Percentiles rank a stretch among this genome's conserved stretches.
Conservation (phyloP, 1,139 yeast species). For the Candida sojae region DNA sequence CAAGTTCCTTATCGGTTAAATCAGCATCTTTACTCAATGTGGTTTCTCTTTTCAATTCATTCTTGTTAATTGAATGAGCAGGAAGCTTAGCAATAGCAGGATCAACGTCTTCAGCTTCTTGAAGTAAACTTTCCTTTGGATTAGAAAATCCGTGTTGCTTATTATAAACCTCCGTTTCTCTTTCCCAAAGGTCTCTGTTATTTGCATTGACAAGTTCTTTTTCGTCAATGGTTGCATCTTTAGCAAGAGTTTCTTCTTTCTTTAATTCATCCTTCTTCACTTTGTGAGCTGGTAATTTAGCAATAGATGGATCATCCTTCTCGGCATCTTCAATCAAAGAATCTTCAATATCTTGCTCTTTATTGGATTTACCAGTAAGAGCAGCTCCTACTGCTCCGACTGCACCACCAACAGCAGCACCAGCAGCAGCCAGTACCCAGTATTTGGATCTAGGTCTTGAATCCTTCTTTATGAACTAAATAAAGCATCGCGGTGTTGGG, state of each 20-base stretch:
- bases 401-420: slow-evolving; percentile 14
- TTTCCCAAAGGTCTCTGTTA: slow-evolving; percentile 17
- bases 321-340: slow-evolving; percentile 26
- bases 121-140: slow-evolving; percentile 15
- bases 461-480: not conserved
- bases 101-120: slow-evolving; percentile 6
- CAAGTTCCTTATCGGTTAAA: slow-evolving; percentile 2
- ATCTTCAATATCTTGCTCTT: slow-evolving; percentile 11
- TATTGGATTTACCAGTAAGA: slow-evolving; percentile 14
- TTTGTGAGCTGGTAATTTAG: slow-evolving; percentile 21
- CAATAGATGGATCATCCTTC: slow-evolving; percentile 22
- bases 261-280: slow-evolving; percentile 4
- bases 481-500: slow-evolving; percentile 2
- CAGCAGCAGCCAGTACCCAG: slow-evolving; percentile 10
- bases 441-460: not conserved
- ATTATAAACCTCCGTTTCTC: slow-evolving; percentile 23
- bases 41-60: slow-evolving; percentile 1
- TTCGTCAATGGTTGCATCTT: slow-evolving; percentile 5
- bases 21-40: slow-evolving; percentile 1
- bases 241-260: slow-evolving; percentile 5
- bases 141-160: slow-evolving; percentile 10
- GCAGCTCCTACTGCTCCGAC: slow-evolving; percentile 10
- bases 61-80: not conserved
- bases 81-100: slow-evolving; percentile 4
- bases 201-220: slow-evolving; percentile 1